Evolutionary conservation across 1,284 basidiomycete genomes (phyloP).

Genomic region (Malassezia vespertilionis): DNA sequence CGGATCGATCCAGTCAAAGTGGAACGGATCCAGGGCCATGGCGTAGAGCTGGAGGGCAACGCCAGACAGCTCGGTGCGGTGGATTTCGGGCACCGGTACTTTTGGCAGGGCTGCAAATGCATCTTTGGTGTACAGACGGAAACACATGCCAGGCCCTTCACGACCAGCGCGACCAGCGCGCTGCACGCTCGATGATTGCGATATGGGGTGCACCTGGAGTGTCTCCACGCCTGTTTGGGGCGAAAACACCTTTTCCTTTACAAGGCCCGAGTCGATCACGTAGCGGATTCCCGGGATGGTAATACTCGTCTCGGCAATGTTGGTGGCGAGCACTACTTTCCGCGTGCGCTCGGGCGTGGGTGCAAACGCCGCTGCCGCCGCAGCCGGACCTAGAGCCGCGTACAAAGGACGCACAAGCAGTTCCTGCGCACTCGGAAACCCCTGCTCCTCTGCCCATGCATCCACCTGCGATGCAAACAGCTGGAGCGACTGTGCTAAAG

Average conservation of each 20-base stretch:
- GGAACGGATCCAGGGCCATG: conserved; percentile 36
- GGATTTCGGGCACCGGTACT: conserved; percentile 31
- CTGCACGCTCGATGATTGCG: conserved; percentile 35
- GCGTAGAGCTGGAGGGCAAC: conserved; percentile 34
- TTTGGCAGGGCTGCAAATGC: conserved; percentile 23
- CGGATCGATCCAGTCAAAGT: conserved; percentile 40
- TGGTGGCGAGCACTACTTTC: conserved; percentile 67
- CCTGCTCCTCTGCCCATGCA: conserved; percentile 25
- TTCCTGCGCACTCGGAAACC: conserved; percentile 18
- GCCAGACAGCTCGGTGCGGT: conserved; percentile 31
- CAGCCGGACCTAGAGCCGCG: conserved; percentile 37
- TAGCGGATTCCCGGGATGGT: conserved; percentile 92
- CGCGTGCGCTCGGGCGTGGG: conserved; percentile 60
- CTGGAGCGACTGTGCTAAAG: conserved; percentile 51
- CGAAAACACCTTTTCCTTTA: conserved; percentile 79
- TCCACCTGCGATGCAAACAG: conserved; percentile 28
- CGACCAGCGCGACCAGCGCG: conserved; percentile 41
- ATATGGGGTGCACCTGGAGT: conserved; percentile 33
- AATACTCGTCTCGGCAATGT: conserved; percentile 76
- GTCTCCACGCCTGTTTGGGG: conserved; percentile 32
- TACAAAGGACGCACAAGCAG: conserved; percentile 41
- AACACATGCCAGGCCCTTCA: conserved; percentile 37
- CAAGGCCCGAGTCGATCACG: conserved; percentile 72
- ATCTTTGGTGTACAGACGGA: conserved; percentile 33
- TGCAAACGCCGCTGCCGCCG: conserved; percentile 29